Evolutionary conservation across 2,329 filamentous ascomycete genomes (phyloP), one percentile per base, ranked within the genome.

Genomic region (Pseudocercospora macadamiae): DNA sequence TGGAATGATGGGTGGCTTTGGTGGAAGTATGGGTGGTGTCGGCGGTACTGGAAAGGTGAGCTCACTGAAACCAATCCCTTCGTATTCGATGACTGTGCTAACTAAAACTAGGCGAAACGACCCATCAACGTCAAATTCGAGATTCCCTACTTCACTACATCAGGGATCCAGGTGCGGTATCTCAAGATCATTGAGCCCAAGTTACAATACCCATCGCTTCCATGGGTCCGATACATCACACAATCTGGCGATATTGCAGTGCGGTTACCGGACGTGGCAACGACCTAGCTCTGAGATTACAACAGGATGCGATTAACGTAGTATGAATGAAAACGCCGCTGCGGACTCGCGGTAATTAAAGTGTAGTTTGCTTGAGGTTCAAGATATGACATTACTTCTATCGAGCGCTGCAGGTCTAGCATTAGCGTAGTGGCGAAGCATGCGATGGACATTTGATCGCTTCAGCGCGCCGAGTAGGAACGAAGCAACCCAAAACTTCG

Each of bases 121-220:
- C 95, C 95, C 0, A 99, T 99, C 71, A 93, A 93, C 76, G 95
- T 99, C 80, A 99, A 99, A 80, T 99, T 99, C 75, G 95, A 99
- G 81, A 99, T 99, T 73, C 95, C 95, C n/a, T 99, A 99, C 79
- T 99, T 99, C 75, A 99, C 95, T n/a, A 99, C 96, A 2, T 96
- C 90, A 78, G 95, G 95, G 65, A 99, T 99, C 68, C 96, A 99
- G 77, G 95, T 99, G 70, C 86, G 95, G 71, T 99, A 99, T 76
- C 79, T 99, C 75, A 99, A 99, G 84, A 99, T 99, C 72, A 97
- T 96, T 64, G 95, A 99, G 78, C 95, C 95, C 47, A 99, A 99
- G 93, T 79, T 97, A 65, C 95, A 99, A 95, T 99, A 99, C 74
- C 93, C 93, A 3, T 97, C 93, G 19, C 80, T 97, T 54, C 95